Base-by-base conservation (phyloP, 176 grass and related monocot species). In the sorghum (Sorghum bicolor) region DNA sequence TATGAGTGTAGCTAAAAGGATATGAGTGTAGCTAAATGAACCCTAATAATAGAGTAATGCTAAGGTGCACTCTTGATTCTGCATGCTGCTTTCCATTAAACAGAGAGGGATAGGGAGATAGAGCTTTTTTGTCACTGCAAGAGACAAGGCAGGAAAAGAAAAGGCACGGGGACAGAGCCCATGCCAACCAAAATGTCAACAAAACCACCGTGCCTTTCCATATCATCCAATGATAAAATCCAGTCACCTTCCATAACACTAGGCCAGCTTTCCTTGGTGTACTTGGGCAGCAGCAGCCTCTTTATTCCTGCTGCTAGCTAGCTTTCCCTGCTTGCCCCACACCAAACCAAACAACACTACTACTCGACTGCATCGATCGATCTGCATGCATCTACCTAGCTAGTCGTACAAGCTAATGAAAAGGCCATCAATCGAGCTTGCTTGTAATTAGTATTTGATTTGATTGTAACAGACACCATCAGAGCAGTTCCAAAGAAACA, bases 181-280 rank as follows among this genome's bases (percentile, higher is more conserved):
- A 53, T 55, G 64, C 30, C 78, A 70, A 38, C 77, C 76, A 70
- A 80, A 72, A 43, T 30, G 64, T 64, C 64, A 52, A 70, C 55
- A 78, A 76, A 87, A 71, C 64, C 37, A 33, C 30, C 6, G 32
- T 10, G 57, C 24, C 87, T 76, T 76, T 76, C 83, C 83, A 72
- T 31, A 82, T 77, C 87, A 85, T 45, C 75, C 78, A 77, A 89
- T 82, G 64, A 89, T 77, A 76, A 82, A 65, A 77, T 76, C 83
- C 63, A 86, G 78, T 82, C 88, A 85, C 33, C n/a, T 76, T 77
- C 77, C 87, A 89, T 80, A 67, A 80, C 87, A 85, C 61, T 79
- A 79, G 37, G 38, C 61, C 67, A 68, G 15, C 24, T 29, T 84
- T 41, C 5, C 5, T 67, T 16, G n/a, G 40, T 16, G 40, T 80